Percentiles rank a stretch among this genome's conserved stretches.
Conservation (phyloP, 2,329 filamentous ascomycete species). For the Fusarium sp. region DNA sequence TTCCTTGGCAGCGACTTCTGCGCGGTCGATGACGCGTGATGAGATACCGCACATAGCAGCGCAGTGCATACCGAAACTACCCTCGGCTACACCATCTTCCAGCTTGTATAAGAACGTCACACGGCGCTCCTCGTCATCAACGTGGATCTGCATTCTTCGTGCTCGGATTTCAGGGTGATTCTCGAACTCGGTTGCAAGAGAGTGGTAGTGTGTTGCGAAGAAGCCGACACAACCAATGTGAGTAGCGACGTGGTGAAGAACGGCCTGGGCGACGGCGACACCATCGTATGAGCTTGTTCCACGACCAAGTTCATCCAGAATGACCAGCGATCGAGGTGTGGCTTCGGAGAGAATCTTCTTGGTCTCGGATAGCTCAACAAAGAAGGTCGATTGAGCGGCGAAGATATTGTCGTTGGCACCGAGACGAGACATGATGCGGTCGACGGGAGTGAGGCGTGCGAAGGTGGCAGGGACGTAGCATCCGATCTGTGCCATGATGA, state of each 20-base stretch:
- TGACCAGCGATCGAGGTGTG: constrained; percentile 92
- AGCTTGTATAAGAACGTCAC: constrained; percentile 98
- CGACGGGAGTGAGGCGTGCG: constrained; percentile 86
- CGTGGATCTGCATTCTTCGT: constrained; percentile 92
- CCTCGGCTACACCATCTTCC: constrained; percentile 92
- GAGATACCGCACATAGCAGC: constrained; percentile 98
- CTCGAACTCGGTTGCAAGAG: constrained; percentile 88
- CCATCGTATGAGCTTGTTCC: constrained; percentile 97
- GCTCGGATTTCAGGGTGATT: constrained; percentile 87
- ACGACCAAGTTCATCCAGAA: constrained; percentile 94
- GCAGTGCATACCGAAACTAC: constrained; percentile 99
- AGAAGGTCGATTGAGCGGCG: constrained; percentile 96
- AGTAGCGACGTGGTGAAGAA: constrained; percentile 93
- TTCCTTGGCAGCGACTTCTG: constrained; percentile 86
- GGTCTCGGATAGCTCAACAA: constrained; percentile 95
- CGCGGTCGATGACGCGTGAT: constrained; percentile 80
- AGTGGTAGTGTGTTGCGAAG: constrained; percentile 98
- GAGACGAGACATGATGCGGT: constrained; percentile 98
- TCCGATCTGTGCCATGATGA: constrained; percentile 97
- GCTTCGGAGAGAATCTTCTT: constrained; percentile 98
- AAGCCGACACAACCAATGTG: constrained; percentile 95
- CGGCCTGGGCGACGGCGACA: constrained; percentile 94
- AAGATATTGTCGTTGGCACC: constrained; percentile 99
- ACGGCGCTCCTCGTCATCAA: constrained; percentile 83
- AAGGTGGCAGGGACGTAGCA: constrained; percentile 88